phyloP scores from a whole-genome alignment of 2,329 filamentous ascomycete genomes.

The Lachnellula willkommii region DNA sequence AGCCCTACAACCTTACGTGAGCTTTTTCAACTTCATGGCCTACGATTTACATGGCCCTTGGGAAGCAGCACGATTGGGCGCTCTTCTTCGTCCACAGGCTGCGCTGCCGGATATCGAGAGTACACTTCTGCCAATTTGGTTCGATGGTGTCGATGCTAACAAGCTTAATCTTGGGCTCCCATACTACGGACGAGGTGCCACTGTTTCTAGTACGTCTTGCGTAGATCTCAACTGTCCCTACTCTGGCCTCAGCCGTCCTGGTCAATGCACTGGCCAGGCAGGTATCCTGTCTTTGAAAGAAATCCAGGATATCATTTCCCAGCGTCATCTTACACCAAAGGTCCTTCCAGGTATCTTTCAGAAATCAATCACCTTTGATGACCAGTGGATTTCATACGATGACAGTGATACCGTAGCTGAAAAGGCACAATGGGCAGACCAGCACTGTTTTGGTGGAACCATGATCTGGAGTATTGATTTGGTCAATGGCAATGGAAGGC shows the following conservation, averaged over 20 bases:
- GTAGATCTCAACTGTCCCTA: constrained; percentile 26
- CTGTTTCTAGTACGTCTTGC: constrained; percentile 22
- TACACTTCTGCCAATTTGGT: constrained; percentile 38
- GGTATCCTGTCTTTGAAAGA: constrained; percentile 31
- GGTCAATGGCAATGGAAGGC: constrained; percentile 17
- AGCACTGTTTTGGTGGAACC: constrained; percentile 28
- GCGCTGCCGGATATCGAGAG: constrained; percentile 39
- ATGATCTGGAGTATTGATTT: constrained; percentile 29
- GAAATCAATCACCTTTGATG: constrained; percentile 27
- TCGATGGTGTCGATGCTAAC: constrained; percentile 33
- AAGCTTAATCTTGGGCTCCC: constrained; percentile 45
- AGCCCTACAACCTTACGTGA: constrained; percentile 23
- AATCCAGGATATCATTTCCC: constrained; percentile 31
- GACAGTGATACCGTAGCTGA: constrained; percentile 33
- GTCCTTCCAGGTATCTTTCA: constrained; percentile 24
- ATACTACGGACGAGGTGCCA: constrained; percentile 44
- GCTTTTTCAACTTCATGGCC: constrained; percentile 34
- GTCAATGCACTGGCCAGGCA: constrained; percentile 26
- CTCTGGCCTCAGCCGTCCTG: constrained; percentile 17
- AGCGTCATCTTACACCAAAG: constrained; percentile 19
- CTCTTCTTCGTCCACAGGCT: constrained; percentile 36
- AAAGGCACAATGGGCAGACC: constrained; percentile 28
- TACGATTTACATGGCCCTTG: constrained; percentile 39
- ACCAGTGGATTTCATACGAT: constrained; percentile 41
- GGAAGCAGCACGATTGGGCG: constrained; percentile 34